Evolutionary conservation across 179 eudicot species (phyloP).

Genomic region (Amaranthus tricolor): DNA sequence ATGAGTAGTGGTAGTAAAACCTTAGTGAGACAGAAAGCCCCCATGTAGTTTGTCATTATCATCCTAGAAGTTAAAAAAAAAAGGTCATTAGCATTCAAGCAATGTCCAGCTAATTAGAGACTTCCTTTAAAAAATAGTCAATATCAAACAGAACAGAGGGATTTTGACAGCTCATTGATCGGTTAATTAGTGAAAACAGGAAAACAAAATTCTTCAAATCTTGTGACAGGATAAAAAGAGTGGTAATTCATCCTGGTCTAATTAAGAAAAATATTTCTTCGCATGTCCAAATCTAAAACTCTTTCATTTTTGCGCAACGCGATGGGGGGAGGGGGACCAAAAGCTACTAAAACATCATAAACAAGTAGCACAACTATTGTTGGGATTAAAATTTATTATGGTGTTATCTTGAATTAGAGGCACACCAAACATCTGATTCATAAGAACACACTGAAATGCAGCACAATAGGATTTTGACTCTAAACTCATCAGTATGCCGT

Average conservation of each 20-base stretch:
- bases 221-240: not conserved
- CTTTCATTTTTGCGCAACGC: too few species aligned
- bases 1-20: conserved; percentile 68
- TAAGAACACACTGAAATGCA: not conserved
- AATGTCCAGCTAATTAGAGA: not conserved
- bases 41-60: conserved; percentile 86
- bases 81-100: conserved; percentile 9
- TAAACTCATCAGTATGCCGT: not conserved
- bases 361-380: not conserved
- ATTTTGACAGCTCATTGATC: conserved; percentile 3
- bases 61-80: conserved; percentile 44
- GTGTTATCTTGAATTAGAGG: not conserved
- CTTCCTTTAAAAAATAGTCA: not conserved
- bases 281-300: too few species aligned
- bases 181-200: not conserved
- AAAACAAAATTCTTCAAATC: not conserved
- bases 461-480: not conserved
- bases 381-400: not conserved
- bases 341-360: not conserved
- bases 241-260: too few species aligned
- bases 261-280: too few species aligned
- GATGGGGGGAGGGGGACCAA: not conserved
- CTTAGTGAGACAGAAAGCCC: conserved; percentile 79
- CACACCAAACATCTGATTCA: not conserved
- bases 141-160: not conserved